Base-by-base conservation (phyloP, 495 filamentous ascomycete genomes). In the Delitschia confertaspora region DNA sequence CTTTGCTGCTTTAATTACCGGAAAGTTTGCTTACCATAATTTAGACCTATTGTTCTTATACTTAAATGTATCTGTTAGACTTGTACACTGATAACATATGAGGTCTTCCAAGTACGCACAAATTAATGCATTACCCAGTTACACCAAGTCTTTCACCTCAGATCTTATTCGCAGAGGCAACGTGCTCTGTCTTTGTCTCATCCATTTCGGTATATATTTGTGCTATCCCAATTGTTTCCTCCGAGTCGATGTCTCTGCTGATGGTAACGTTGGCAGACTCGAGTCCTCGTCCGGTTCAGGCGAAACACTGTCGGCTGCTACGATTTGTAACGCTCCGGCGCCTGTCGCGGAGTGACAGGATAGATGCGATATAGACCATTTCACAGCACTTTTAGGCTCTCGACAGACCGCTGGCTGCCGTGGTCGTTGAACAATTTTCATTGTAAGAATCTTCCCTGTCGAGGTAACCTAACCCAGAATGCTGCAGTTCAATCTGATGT, bases 401-500 rank as follows among this genome's bases (percentile, higher is more conserved):
- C 31, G 24, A 42, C 38, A 38, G 19, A 39, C 46, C n/a, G 10
- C 14, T 10, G 26, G n/a, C 30, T 33, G 39, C 24, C 11, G 47
- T 50, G 47, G 24, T 16, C 21, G 40, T 29, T 29, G 31, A 11
- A 38, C 18, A 18, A 31, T 42, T 24, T 38, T 13, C 29, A 35
- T 31, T 29, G 41, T 46, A 38, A 50, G 47, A 47, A 32, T 22
- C 1, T 31, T 31, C 38, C 38, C 23, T 47, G 40, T 47, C 37
- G 26, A 46, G 47, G 53, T 51, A 42, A 20, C 53, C 17, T 22
- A 13, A 29, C 51, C 40, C 45, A 33, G 9, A 33, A 20, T 34
- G 31, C 47, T 51, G 38, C 53, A 47, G 43, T 42, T 34, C 47
- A 38, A 48, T 39, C 36, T 42, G 26, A 47, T 23, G 52, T 40